Percentiles rank a stretch among this genome's conserved stretches.
These are phyloP conservation scores for Lotus japonicus DNA, from an alignment of 306 rosid species.

Conservation along the genomic window DNA sequence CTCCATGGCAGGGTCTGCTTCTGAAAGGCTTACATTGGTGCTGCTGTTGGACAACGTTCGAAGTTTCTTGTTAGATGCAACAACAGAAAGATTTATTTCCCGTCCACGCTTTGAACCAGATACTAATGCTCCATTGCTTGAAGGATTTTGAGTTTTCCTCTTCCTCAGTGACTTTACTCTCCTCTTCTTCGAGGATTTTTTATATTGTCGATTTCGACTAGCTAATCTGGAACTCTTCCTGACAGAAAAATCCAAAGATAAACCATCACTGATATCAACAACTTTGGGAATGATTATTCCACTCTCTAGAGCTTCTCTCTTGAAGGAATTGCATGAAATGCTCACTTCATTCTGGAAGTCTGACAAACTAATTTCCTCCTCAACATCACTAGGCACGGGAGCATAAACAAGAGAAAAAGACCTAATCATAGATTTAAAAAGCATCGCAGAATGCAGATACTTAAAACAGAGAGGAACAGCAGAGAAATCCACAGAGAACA, in stretches of 20 bases:
- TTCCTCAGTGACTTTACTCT: constrained; percentile 45
- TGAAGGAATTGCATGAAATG: background rate
- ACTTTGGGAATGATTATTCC: constrained; percentile 5
- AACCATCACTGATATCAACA: constrained; percentile 8
- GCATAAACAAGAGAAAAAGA: constrained; percentile 24
- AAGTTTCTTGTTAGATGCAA: constrained; percentile 26
- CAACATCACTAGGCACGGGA: constrained; percentile 18
- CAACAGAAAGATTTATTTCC: constrained; percentile 29
- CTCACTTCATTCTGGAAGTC: constrained; percentile 18
- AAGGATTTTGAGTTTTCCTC: constrained; percentile 45
- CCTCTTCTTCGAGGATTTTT: constrained; percentile 40
- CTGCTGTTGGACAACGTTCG: constrained; percentile 20
- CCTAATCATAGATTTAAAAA: constrained; percentile 27
- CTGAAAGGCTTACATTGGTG: constrained; percentile 16
- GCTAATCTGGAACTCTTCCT: constrained; percentile 34
- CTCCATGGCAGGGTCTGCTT: constrained; percentile 4
- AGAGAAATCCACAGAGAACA: constrained; percentile 66
- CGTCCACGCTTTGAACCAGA: constrained; percentile 23
- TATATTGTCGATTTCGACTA: constrained; percentile 33
- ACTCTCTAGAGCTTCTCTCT: constrained; percentile 6
- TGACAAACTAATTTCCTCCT: constrained; percentile 19
- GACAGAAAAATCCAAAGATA: constrained; percentile 18
- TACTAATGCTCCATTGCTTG: constrained; percentile 27
- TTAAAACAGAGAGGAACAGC: constrained; percentile 59
- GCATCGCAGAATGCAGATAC: constrained; percentile 36